Conservation (phyloP, 495 filamentous ascomycete genomes). For the Podospora pseudoanserina region DNA sequence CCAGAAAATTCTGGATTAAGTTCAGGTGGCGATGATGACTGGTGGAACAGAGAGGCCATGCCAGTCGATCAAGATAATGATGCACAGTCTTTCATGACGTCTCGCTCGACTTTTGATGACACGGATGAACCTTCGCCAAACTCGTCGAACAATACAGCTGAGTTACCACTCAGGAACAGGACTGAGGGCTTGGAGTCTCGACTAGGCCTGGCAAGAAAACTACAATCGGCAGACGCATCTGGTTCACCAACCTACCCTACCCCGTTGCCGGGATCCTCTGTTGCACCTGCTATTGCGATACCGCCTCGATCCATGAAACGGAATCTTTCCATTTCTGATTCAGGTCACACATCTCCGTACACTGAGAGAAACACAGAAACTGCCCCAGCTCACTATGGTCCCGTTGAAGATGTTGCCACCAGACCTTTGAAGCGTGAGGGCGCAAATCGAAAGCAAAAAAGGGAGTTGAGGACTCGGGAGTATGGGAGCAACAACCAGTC, state of each 20-base stretch:
- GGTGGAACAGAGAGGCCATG: slow-evolving; percentile 36
- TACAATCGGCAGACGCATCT: background rate
- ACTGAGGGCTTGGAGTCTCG: background rate
- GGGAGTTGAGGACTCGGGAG: background rate
- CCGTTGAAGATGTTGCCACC: background rate
- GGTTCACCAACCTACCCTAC: background rate
- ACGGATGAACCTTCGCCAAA: background rate
- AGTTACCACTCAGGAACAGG: background rate
- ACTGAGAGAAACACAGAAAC: background rate
- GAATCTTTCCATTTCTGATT: background rate
- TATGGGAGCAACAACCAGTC: background rate
- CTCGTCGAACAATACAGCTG: background rate
- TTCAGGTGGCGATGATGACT: slow-evolving; percentile 26
- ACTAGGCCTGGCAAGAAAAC: background rate
- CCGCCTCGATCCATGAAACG: slow-evolving; percentile 30
- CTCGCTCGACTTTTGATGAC: slow-evolving; percentile 21
- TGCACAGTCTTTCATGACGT: slow-evolving; percentile 27
- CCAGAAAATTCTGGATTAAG: slow-evolving; percentile 10
- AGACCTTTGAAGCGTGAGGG: background rate
- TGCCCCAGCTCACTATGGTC: background rate
- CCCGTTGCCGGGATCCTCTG: background rate
- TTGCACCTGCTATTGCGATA: slow-evolving; percentile 9
- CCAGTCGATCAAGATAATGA: slow-evolving; percentile 38
- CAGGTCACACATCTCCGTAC: background rate
- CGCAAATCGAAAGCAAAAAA: background rate